Evolutionary conservation across 495 filamentous ascomycete genomes (phyloP), one percentile per base, ranked within the genome.

Genomic region (Viridothelium virens): DNA sequence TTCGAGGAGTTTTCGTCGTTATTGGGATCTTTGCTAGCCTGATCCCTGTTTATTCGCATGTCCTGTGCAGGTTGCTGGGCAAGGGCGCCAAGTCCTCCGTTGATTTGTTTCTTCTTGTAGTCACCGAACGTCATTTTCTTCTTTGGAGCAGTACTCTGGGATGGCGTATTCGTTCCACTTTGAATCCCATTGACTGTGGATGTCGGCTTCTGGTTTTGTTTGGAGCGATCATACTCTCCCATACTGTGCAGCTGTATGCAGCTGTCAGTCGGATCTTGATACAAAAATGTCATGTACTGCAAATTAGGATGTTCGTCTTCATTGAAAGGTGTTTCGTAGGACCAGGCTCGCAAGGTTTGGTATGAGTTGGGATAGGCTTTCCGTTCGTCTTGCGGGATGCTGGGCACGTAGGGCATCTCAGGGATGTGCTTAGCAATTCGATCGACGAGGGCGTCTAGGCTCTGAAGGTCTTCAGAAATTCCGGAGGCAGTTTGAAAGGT

Each of bases 231-330:
- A 36, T 59, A 59, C 36, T 59, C 53, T 5, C 36, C 31, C 53
- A 59, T 59, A 36, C 36, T 59, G 31, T 66, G 66, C 61, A 70
- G 36, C 12, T 62, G 56, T 62, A 74, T 70, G 62, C 64, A 66
- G 53, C 66, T 68, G 9, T 66, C 56, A 38, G 46, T 67, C 64
- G 68, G 70, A 44, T 74, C 72, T 56, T 71, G 72, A 62, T 68
- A 74, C n/a, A 68, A 61, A 36, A 69, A 74, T 31, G 68, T 72
- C 67, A 69, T 47, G 66, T 74, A 74, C 63, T 74, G 72, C 3
- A 72, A 38, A 34, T 67, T 50, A 64, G 69, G 68, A 36, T 59
- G 53, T 65, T 74, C 72, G 25, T 70, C 33, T 7, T 70, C 56
- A 25, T 63, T 16, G 48, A 70, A 74, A 0, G 71, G 69, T 18